These are phyloP conservation scores for Borealophlyctis nickersoniae DNA, from an alignment of 192 early-diverging fungal species.

Conservation along the genomic window DNA sequence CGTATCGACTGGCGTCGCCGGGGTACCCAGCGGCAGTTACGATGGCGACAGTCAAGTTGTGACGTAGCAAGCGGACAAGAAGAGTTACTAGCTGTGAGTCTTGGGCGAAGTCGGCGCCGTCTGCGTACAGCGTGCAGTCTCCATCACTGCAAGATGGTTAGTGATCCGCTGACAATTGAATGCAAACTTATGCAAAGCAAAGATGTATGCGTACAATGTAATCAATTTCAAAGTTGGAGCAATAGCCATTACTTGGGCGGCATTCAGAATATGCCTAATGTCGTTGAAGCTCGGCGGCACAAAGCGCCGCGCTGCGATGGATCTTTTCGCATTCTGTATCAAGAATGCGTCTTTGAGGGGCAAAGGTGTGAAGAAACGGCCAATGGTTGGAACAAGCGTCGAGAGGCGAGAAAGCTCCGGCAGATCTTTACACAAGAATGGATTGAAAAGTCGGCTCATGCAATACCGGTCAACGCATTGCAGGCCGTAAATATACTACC, in stretches of 20 bases:
- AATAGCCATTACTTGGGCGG: conserved; percentile 80
- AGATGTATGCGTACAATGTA: conserved; percentile 68
- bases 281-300: conserved; percentile 94
- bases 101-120: conserved; percentile 77
- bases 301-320: conserved; percentile 72
- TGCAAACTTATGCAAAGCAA: not conserved
- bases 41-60: conserved; percentile 71
- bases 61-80: conserved; percentile 65
- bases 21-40: conserved; percentile 92
- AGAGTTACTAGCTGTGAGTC: conserved; percentile 64
- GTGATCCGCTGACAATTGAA: too few species aligned
- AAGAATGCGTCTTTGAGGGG: conserved; percentile 73
- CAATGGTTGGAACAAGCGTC: conserved; percentile 73
- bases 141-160: conserved; percentile 67
- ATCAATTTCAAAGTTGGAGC: conserved; percentile 69
- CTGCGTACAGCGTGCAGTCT: conserved; percentile 91
- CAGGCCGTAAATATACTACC: conserved; percentile 16
- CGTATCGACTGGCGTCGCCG: conserved; percentile 67
- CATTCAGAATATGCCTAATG: conserved; percentile 82
- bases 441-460: not conserved
- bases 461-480: too few species aligned
- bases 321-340: conserved; percentile 59
- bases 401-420: conserved; percentile 74
- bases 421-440: conserved; percentile 27
- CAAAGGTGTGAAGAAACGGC: conserved; percentile 81